phyloP scores from a whole-genome alignment of 164 flowering plant species.

The Vitis rupestris region DNA sequence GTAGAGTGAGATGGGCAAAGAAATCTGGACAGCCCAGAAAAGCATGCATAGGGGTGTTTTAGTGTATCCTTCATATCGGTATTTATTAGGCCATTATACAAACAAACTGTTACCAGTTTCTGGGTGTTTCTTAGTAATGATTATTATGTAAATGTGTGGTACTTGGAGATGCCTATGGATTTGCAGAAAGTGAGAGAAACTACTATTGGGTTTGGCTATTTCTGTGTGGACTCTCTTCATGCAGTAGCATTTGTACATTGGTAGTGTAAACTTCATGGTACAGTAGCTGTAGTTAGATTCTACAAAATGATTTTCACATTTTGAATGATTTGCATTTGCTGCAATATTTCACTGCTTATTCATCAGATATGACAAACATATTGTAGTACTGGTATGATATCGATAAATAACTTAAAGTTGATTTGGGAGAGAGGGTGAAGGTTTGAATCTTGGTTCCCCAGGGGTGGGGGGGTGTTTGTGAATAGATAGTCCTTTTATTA shows the following conservation, averaged over 20 bases:
- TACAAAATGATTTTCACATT: too few relatives aligned
- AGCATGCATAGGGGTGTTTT: neutral
- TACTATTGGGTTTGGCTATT: neutral
- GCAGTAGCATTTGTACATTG: slow-evolving; percentile 4
- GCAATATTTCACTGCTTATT: too few relatives aligned
- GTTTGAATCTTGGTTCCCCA: too few relatives aligned
- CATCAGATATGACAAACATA: too few relatives aligned
- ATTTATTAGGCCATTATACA: neutral
- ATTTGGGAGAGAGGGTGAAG: too few relatives aligned
- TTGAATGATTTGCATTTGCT: too few relatives aligned
- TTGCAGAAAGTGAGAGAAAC: slow-evolving; percentile 1
- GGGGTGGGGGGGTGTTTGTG: too few relatives aligned
- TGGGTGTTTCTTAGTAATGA: neutral
- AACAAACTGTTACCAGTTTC: neutral
- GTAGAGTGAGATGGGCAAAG: neutral
- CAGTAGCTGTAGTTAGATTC: neutral
- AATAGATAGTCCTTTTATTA: too few relatives aligned
- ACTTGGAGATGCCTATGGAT: slow-evolving; percentile 6
- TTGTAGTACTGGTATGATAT: too few relatives aligned
- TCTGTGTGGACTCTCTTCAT: neutral
- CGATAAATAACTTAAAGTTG: too few relatives aligned
- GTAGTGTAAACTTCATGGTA: neutral
- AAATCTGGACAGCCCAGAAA: neutral
- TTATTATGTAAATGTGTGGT: slow-evolving; percentile 15
- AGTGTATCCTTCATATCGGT: too few relatives aligned